Conservation (phyloP, 306 rosid genomes). For the Cicer cuneatum region DNA sequence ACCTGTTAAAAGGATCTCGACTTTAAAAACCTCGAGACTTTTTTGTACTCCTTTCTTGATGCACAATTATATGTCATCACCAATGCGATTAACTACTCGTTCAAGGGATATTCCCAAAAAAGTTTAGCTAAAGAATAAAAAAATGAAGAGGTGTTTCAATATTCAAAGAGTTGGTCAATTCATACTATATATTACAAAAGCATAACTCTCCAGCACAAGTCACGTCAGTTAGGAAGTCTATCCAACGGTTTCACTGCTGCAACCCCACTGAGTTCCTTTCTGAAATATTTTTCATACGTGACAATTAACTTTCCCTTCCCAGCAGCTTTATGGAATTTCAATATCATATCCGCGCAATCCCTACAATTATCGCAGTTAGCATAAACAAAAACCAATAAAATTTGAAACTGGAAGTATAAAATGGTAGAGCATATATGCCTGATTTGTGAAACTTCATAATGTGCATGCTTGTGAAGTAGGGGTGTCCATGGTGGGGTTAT, state of each 20-base stretch:
- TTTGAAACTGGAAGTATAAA: constrained; percentile 9
- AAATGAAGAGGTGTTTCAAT: neutral
- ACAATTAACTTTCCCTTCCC: constrained; percentile 64
- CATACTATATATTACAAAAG: neutral
- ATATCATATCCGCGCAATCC: constrained; percentile 74
- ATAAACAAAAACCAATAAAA: constrained; percentile 3
- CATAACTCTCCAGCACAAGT: constrained; percentile 26
- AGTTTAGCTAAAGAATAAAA: neutral
- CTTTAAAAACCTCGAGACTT: neutral
- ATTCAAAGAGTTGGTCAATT: neutral
- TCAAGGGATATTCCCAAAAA: neutral
- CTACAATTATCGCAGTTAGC: constrained; percentile 49
- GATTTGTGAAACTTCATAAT: constrained; percentile 67
- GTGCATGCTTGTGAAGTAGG: constrained; percentile 73
- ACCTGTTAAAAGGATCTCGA: constrained; percentile 2
- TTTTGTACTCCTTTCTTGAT: neutral
- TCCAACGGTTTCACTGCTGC: constrained; percentile 71
- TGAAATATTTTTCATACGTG: constrained; percentile 68
- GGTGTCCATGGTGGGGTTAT: constrained; percentile 78
- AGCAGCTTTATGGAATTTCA: constrained; percentile 75
- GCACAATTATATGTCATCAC: neutral
- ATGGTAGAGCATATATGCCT: constrained; percentile 54
- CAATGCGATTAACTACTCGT: too few species aligned
- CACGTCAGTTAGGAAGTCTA: constrained; percentile 62
- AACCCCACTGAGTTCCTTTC: constrained; percentile 56